Base-by-base conservation (phyloP, 495 filamentous ascomycete species). In the Opeltia flavorubescens region DNA sequence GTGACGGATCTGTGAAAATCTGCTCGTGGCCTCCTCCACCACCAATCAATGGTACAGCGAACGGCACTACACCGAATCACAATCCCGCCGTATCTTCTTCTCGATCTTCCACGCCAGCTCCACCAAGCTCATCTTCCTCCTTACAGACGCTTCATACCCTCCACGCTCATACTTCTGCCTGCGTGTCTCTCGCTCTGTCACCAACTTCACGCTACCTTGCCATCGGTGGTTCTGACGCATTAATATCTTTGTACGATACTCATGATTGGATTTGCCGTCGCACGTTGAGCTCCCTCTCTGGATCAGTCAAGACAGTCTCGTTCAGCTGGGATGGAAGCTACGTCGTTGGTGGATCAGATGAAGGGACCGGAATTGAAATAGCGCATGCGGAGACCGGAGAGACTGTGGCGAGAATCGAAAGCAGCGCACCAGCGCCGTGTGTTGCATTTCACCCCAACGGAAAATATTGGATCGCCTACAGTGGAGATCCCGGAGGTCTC, bases 271-370 rank as follows among this genome's bases (percentile, higher is more conserved):
- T 91, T 44, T 95, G 86, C 58, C 72, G 80, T 40, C 77, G 85
- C 45, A 94, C 86, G 3, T 66, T 95, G 18, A 78, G 80, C 17
- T 76, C 75, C 45, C 81, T 86, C 61, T 70, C 73, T n/a, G 86
- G 86, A 0, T 78, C 83, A 4, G 81, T 95, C 21, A 80, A 79
- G 51, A 86, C 78, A 56, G 75, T 98, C 29, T 85, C 84, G 53
- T 98, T 94, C 66, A 84, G 79, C 40, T 96, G 86, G 56, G 93
- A 95, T 56, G 89, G 91, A 2, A 80, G 83, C 41, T 96, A 84
- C 62, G 66, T 96, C 23, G 79, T 83, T 17, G 89, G 82, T 9
- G 86, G 86, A 11, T 84, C 83, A 51, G 87, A 95, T 56, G 87
- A 94, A 64, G 78, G 81, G 6, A 57, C 40, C 12, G 50, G 49